A percentile compares a stretch with the other conserved stretches of the same genome.
These are phyloP conservation scores for Penicillium sp. DNA, from an alignment of 2,329 filamentous ascomycete genomes.

Conservation along the genomic window DNA sequence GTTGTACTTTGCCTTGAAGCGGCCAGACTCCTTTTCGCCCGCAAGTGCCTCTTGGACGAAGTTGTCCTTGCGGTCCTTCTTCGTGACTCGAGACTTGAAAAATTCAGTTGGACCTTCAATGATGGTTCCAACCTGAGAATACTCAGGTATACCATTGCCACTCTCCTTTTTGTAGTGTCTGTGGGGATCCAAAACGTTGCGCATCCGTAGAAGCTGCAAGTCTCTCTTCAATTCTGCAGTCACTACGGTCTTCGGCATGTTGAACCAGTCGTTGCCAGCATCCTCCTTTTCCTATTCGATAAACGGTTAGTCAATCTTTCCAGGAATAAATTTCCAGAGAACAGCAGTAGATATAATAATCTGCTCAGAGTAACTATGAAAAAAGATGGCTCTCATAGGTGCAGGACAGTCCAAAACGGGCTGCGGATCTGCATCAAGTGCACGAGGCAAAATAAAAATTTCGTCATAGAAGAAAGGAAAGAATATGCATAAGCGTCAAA, in stretches of 20 bases:
- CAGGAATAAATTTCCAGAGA: conserved; percentile 15
- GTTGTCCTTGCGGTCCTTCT: conserved; percentile 82
- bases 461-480: conserved; percentile 61
- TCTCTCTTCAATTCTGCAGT: conserved; percentile 85
- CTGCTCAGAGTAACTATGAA: conserved; percentile 72
- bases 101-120: conserved; percentile 86
- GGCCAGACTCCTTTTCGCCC: conserved; percentile 59
- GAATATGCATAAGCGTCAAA: conserved; percentile 25
- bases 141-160: conserved; percentile 70
- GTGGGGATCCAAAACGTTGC: conserved; percentile 83
- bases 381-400: conserved; percentile 60
- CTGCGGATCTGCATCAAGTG: conserved; percentile 67
- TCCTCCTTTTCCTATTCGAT: conserved; percentile 53
- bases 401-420: conserved; percentile 77
- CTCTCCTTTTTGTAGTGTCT: conserved; percentile 85
- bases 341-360: conserved; percentile 17
- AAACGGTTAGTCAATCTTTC: conserved; percentile 25
- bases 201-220: conserved; percentile 83
- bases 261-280: conserved; percentile 80
- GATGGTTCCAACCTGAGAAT: conserved; percentile 83
- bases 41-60: conserved; percentile 81
- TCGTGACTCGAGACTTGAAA: conserved; percentile 73
- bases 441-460: conserved; percentile 61
- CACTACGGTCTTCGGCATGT: conserved; percentile 77
- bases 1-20: conserved; percentile 83